Base-by-base conservation (phyloP, 306 rosid genomes). In the Pachyrhizus erosus region DNA sequence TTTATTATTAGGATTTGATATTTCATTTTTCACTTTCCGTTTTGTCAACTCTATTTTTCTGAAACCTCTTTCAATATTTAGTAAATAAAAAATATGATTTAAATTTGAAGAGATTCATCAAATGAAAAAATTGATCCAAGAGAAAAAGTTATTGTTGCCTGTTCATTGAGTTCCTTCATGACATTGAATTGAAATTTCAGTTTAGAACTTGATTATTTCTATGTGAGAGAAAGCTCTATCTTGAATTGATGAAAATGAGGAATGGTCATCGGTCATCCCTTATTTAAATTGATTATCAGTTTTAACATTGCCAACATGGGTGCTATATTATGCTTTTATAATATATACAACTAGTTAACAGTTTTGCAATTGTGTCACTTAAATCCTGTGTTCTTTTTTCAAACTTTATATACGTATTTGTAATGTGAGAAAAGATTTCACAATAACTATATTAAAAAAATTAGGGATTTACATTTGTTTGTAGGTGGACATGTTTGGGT, bases 111-210 rank as follows among this genome's bases (percentile, higher is more conserved):
- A 24, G 39, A 66, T 70, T 26, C 62, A 70, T 45, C 48, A 57
- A 48, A 46, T 46, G 66, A 64, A 33, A 48, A 67, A 61, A 54
- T 45, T 43, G 1, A 26, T 43, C 70, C 45, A 7, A 51, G 24
- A n/a, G n/a, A n/a, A n/a, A n/a, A n/a, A n/a, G n/a, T n/a, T 42
- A 8, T 13, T 62, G 72, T 77, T 61, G 14, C 81, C 43, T 43
- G 18, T 69, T 70, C 5, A 13, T 57, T 52, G 55, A 54, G 71
- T 80, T 80, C 58, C 66, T 79, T 79, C 69, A 17, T 67, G 76
- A 67, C 49, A 46, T 45, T 60, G 73, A 48, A 54, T 66, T 48
- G 26, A 4, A 45, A 7, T 66, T 74, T 52, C 78, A 7, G 20
- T 23, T 45, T 54, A 42, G 75, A 74, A 31, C 48, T 24, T 65